phyloP scores from a whole-genome alignment of 768 basidiomycete species.

The Psilocybe subaeruginosa region DNA sequence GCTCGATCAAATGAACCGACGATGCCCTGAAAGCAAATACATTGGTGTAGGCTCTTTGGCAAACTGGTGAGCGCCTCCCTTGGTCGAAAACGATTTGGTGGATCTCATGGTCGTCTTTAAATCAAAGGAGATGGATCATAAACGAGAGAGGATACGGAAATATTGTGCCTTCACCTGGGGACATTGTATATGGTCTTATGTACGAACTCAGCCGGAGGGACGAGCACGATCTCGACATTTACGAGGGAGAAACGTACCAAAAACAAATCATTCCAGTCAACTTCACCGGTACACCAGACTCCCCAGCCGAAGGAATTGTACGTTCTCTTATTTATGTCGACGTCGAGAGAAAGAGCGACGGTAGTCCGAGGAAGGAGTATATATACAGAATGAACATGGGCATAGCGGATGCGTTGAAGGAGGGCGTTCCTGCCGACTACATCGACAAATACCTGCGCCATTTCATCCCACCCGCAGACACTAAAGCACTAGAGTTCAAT shows the following conservation, averaged over 20 bases:
- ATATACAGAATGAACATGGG: constrained; percentile 48
- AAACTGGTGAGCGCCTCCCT: constrained; percentile 39
- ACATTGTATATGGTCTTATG: constrained; percentile 45
- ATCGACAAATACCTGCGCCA: constrained; percentile 46
- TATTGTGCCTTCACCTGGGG: constrained; percentile 40
- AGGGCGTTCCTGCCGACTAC: constrained; percentile 43
- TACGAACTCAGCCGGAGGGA: constrained; percentile 44
- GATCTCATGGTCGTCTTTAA: not conserved
- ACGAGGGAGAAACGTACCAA: constrained; percentile 39
- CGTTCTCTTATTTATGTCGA: constrained; percentile 47
- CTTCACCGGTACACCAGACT: constrained; percentile 11
- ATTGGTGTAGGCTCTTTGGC: constrained; percentile 40
- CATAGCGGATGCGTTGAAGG: constrained; percentile 41
- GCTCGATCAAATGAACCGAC: constrained; percentile 49
- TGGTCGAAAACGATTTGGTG: not conserved
- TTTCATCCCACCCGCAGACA: constrained; percentile 37
- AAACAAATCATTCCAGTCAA: constrained; percentile 36
- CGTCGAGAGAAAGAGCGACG: constrained; percentile 29
- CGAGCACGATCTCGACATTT: constrained; percentile 44
- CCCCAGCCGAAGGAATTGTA: constrained; percentile 8
- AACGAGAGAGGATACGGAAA: constrained; percentile 46
- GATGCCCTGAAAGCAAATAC: constrained; percentile 46
- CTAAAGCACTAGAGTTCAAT: not conserved
- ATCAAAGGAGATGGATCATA: constrained; percentile 51
- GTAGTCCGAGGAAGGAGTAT: constrained; percentile 43